Evolutionary conservation across 805 yeast genomes (phyloP), one percentile per base, ranked within the genome.

Genomic region (Zygosaccharomyces gambellarensis): DNA sequence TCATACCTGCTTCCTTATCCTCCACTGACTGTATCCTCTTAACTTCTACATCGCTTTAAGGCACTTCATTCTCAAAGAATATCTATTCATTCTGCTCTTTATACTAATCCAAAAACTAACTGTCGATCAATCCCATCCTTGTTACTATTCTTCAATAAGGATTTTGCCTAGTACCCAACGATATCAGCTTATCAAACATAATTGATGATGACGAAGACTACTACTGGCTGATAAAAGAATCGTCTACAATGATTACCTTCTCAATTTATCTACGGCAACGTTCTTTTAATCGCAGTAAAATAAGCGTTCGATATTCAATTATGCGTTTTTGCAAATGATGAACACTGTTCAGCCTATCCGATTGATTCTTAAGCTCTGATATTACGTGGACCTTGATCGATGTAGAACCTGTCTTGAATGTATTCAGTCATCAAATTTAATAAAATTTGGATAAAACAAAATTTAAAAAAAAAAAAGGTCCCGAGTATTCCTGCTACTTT

Each of bases 1-100:
- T 14, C 54, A 60, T 63, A 59, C 59, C 22, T 21, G 36, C 4
- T 23, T 38, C 40, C 5, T n/a, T 39, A 39, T 34, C 11, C 22
- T 34, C 19, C 14, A 7, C 22, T 8, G 22, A 7, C 21, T 8
- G 38, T 34, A 14, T 34, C 10, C 10, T 34, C 22, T 34, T 9
- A 14, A 17, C 21, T 14, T 34, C 11, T 8, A 34, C 38, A 34
- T 34, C 21, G 5, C 11, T 34, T 12, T 14, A 14, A 34, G 21
- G 19, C 21, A 34, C 38, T 8, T 25, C 4, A 4, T 10, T 21
- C 17, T 14, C 11, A 8, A 17, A 34, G 22, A 34, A 17, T 8
- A 14, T 6, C 34, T n/a, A n/a, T 1, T 6, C 8, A 31, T 31
- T n/a, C 14, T 31, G 19, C 6, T 2, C 4, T 34, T 34, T 34